Conservation (phyloP, 2,329 filamentous ascomycete genomes). For the Hypomyces rosellus region DNA sequence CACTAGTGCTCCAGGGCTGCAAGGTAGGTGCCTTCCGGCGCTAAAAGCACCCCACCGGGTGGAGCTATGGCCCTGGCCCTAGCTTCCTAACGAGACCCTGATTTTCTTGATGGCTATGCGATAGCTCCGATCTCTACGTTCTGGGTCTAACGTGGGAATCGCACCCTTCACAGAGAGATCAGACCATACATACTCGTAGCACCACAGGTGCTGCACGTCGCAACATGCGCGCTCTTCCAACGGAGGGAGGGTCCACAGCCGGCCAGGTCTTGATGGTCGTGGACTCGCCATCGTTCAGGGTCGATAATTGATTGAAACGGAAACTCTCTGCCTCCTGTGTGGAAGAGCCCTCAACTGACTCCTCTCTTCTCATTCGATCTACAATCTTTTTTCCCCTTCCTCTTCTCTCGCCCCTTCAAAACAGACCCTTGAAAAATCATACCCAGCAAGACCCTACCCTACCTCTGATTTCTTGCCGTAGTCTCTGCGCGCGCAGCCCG, state of each 20-base stretch:
- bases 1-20: too few species aligned
- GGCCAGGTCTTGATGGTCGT: neutral
- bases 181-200: too few species aligned
- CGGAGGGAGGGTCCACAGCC: neutral
- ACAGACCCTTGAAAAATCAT: too few species aligned
- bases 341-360: too few species aligned
- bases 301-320: too few species aligned
- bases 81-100: neutral
- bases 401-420: neutral
- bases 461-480: too few species aligned
- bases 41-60: neutral
- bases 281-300: neutral
- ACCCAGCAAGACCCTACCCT: too few species aligned
- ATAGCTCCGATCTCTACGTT: constrained; percentile 7
- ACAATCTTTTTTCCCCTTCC: neutral
- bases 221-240: constrained; percentile 1
- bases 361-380: neutral
- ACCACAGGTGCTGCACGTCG: neutral
- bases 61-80: neutral
- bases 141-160: constrained; percentile 1
- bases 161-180: constrained; percentile 3
- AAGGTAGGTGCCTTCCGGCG: too few species aligned
- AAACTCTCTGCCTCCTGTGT: too few species aligned
- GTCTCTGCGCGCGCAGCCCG: too few species aligned
- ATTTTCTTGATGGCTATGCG: constrained; percentile 8